phyloP scores from a whole-genome alignment of 192 early-diverging fungal genomes.

The Borealophlyctis nickersoniae region DNA sequence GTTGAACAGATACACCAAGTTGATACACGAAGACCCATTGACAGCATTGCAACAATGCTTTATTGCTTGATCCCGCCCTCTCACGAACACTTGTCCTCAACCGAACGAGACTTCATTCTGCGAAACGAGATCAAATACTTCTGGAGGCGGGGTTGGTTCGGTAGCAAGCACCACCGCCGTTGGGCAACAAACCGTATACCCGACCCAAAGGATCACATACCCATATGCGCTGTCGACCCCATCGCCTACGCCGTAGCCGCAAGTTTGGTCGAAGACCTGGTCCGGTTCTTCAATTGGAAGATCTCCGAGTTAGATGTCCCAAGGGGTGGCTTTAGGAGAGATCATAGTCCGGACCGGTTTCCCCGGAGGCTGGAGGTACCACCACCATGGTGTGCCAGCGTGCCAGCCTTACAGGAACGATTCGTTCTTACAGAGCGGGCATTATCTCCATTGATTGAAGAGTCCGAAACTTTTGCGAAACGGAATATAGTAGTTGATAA shows the following conservation, averaged over 20 bases:
- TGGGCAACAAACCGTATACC: conserved; percentile 15
- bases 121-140: conserved; percentile 12
- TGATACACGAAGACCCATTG: not conserved
- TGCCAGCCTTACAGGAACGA: not conserved
- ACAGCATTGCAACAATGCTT: conserved; percentile 9
- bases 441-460: not conserved
- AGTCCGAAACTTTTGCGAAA: conserved; percentile 7
- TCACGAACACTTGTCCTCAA: not conserved
- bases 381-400: not conserved
- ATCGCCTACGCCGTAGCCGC: conserved; percentile 6
- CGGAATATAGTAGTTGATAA: conserved; percentile 10
- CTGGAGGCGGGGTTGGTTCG: conserved; percentile 3
- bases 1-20: not conserved
- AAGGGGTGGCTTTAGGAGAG: conserved; percentile 2
- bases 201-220: conserved; percentile 9
- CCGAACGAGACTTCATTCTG: conserved; percentile 7
- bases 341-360: conserved; percentile 7
- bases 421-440: conserved; percentile 6
- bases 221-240: conserved; percentile 5
- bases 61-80: conserved; percentile 4
- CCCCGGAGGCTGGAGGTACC: not conserved
- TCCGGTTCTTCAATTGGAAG: conserved; percentile 11
- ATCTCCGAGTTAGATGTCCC: conserved; percentile 1
- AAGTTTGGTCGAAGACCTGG: conserved; percentile 7
- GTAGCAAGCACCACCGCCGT: conserved; percentile 3